Percentiles rank a stretch among this genome's conserved stretches.
Conservation (phyloP, 192 early-diverging fungal species). For the Gryganskiella cystojenkinii region DNA sequence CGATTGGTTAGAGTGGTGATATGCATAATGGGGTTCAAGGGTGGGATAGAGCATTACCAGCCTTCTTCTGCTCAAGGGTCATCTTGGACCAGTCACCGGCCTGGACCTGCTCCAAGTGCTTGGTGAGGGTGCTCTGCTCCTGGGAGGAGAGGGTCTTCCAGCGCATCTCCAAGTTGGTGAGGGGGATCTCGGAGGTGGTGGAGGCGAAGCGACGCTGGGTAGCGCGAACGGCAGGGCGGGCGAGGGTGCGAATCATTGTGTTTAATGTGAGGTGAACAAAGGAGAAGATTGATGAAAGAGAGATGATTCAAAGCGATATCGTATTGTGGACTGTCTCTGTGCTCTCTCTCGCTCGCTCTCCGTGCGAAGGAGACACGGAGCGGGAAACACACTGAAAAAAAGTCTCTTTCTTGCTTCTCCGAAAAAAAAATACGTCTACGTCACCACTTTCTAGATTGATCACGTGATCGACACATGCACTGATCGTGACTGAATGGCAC, state of each 20-base stretch:
- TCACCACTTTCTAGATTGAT: no score
- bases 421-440: no score
- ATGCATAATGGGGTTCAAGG: no score
- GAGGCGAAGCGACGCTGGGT: slow-evolving; percentile 59
- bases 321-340: no score
- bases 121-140: slow-evolving; percentile 87
- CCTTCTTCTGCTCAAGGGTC: slow-evolving; percentile 94
- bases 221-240: slow-evolving; percentile 59
- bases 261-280: slow-evolving; percentile 3
- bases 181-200: slow-evolving; percentile 56
- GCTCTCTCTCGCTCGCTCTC: no score
- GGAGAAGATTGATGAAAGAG: slow-evolving; percentile 9
- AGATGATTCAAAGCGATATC: background rate
- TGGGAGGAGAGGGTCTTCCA: slow-evolving; percentile 75
- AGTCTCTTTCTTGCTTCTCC: no score
- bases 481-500: no score
- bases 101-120: slow-evolving; percentile 83
- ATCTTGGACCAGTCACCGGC: slow-evolving; percentile 97
- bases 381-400: no score
- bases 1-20: no score
- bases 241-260: slow-evolving; percentile 72
- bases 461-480: no score
- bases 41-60: slow-evolving; percentile 80
- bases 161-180: slow-evolving; percentile 65
- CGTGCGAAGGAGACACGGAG: no score